Evolutionary conservation across 441 rosid species (phyloP).

Genomic region (Manihot esculenta): DNA sequence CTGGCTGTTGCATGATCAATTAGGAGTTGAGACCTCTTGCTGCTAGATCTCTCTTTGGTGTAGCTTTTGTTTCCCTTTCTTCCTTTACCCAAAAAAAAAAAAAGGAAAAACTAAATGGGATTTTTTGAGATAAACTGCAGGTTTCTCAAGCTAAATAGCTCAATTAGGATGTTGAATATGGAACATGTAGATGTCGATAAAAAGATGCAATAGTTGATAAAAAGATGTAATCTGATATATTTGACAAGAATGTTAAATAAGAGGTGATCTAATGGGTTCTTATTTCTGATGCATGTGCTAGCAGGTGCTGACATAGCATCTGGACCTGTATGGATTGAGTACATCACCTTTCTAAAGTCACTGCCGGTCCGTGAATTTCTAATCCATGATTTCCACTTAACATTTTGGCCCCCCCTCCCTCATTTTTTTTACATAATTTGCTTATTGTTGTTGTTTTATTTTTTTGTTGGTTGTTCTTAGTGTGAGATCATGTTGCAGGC

Average conservation of each 20-base stretch:
- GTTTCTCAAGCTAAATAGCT: not conserved
- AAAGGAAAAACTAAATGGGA: too few relatives aligned
- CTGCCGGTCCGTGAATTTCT: slow-evolving; percentile 63
- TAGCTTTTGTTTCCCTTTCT: too few relatives aligned
- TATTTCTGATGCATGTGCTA: slow-evolving; percentile 34
- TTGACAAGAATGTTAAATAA: not conserved
- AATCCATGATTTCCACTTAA: slow-evolving; percentile 13
- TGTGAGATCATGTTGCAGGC: slow-evolving; percentile 50
- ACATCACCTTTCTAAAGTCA: slow-evolving; percentile 75
- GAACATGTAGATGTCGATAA: not conserved
- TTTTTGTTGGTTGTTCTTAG: slow-evolving; percentile 18
- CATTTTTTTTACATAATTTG: too few relatives aligned
- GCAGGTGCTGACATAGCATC: slow-evolving; percentile 91
- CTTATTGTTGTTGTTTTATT: not conserved
- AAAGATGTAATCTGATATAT: not conserved
- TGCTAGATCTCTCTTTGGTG: too few relatives aligned
- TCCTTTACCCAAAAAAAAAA: too few relatives aligned
- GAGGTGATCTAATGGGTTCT: slow-evolving; percentile 24
- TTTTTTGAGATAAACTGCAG: too few relatives aligned
- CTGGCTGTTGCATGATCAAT: too few relatives aligned
- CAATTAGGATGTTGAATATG: not conserved
- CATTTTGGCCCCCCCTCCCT: too few relatives aligned
- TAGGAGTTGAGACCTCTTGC: too few relatives aligned
- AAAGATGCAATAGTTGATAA: too few relatives aligned
- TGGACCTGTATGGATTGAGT: slow-evolving; percentile 95